Base-by-base conservation (phyloP, 2,329 filamentous ascomycete species). In the Colletotrichum lupini region DNA sequence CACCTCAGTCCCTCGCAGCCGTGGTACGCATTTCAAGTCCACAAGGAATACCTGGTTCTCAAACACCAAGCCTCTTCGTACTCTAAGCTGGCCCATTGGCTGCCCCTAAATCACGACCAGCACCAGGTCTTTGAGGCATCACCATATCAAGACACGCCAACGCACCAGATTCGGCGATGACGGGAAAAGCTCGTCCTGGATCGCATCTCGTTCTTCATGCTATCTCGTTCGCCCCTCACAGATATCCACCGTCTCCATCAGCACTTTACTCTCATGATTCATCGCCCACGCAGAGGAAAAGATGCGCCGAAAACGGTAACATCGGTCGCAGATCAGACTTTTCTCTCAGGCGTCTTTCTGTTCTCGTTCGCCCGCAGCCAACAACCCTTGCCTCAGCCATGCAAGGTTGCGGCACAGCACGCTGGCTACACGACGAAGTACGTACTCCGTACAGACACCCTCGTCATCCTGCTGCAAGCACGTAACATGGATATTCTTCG, bases 361-460 rank as follows among this genome's bases (percentile, higher is more conserved):
- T 42, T 42, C 37, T 42, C 37, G 19, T 42, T 42, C 12, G 35
- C 16, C 24, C 49, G 28, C 52, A 52, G 7, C 42, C 22, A 22
- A 55, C 24, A 5, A 24, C 26, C 49, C 52, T 32, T 61, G 68
- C 2, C 24, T 28, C 8, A 11, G n/a, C 55, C 26, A 62, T 68
- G 64, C 64, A 46, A 56, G 22, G 19, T 28, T 37, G 30, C 49
- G 57, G 57, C 68, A 37, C 68, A 56, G 35, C 56, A 57, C 26
- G 16, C 26, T 37, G n/a, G 1, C 14, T 16, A 30, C 26, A 49
- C 7, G 7, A n/a, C 7, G 19, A 49, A 19, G 37, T 42, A 42
- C 16, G 37, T 19, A 42, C 5, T 19, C 14, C 19, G 42, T 49
- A 49, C 42, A 49, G 7, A 11, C 42, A 52, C 42, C 28, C 26